Conservation (phyloP, 2,329 filamentous ascomycete species). For the Sclerotinia sclerotiorum region DNA sequence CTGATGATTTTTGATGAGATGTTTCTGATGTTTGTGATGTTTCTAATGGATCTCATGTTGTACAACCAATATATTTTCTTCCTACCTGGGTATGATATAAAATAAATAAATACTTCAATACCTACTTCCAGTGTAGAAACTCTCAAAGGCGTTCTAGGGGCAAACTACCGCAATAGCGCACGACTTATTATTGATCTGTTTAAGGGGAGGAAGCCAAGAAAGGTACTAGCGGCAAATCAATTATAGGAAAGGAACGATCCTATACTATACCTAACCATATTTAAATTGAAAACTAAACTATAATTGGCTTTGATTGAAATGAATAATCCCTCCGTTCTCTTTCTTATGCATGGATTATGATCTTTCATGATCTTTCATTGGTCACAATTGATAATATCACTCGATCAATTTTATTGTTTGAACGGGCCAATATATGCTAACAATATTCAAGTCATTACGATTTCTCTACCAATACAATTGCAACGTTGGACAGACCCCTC, state of each 20-base stretch:
- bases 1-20: background rate
- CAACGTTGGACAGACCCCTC: too few relatives aligned
- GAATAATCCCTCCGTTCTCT: background rate
- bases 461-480: too few relatives aligned
- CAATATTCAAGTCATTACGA: too few relatives aligned
- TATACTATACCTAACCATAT: too few relatives aligned
- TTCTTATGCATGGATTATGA: background rate
- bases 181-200: too few relatives aligned
- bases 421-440: too few relatives aligned
- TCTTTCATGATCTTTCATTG: background rate
- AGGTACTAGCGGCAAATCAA: slow-evolving; percentile 16
- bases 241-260: background rate
- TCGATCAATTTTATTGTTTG: background rate
- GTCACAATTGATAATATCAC: background rate
- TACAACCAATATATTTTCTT: too few relatives aligned
- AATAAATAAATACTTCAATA: background rate
- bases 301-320: background rate
- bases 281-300: background rate
- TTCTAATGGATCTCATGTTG: background rate
- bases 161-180: background rate
- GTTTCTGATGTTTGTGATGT: background rate
- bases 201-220: background rate
- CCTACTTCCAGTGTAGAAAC: too few relatives aligned
- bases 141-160: background rate
- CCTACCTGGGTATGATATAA: too few relatives aligned